Evolutionary conservation across 2,329 filamentous ascomycete species (phyloP).

Genomic region (Xylariaceae sp.): DNA sequence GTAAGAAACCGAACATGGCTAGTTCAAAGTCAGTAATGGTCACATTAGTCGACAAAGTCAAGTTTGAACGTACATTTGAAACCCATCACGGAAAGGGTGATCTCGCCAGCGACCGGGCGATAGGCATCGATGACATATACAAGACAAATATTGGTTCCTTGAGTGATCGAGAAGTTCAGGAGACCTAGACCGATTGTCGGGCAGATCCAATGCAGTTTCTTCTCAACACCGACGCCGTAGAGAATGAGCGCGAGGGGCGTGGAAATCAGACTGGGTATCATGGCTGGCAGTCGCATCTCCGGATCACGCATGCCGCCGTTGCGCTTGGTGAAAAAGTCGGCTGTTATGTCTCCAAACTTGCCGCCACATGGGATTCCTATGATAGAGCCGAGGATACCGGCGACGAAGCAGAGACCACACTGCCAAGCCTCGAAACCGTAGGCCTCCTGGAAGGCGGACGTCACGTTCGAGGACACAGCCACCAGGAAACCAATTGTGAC

Average conservation of each 20-base stretch:
- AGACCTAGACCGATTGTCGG: conserved; percentile 51
- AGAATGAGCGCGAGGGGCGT: conserved; percentile 42
- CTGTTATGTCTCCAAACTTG: conserved; percentile 40
- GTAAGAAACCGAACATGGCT: conserved; percentile 53
- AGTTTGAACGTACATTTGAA: conserved; percentile 44
- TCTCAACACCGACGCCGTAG: conserved; percentile 43
- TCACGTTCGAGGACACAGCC: conserved; percentile 50
- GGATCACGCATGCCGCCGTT: conserved; percentile 55
- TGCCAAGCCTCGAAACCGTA: conserved; percentile 43
- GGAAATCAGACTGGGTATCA: conserved; percentile 46
- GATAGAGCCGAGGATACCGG: conserved; percentile 42
- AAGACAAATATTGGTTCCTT: conserved; percentile 51
- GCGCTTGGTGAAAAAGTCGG: conserved; percentile 43
- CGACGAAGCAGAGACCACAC: conserved; percentile 47
- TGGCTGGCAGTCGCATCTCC: conserved; percentile 55
- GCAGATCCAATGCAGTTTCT: conserved; percentile 49
- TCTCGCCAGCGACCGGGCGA: conserved; percentile 52
- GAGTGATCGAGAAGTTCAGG: conserved; percentile 52
- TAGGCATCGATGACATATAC: conserved; percentile 57
- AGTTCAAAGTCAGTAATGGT: not conserved
- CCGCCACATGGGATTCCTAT: conserved; percentile 49
- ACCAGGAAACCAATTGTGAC: conserved; percentile 53
- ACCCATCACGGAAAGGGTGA: conserved; percentile 47
- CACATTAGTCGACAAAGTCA: not conserved
- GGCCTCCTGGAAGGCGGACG: conserved; percentile 35